phyloP scores from a whole-genome alignment of 176 grass and related monocot species.

The Oryza nivara region DNA sequence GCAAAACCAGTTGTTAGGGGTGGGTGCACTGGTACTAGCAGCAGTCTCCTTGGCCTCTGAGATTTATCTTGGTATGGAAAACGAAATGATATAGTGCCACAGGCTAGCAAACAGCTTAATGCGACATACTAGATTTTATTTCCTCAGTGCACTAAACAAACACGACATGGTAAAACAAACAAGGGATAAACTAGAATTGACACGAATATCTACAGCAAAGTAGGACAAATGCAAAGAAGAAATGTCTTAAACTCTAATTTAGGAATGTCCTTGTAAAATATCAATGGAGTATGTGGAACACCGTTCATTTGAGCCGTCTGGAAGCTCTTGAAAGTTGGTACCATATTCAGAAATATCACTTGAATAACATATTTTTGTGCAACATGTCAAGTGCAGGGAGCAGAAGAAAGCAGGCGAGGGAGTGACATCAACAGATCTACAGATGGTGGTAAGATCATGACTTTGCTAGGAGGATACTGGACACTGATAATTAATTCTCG shows the following conservation, averaged over 20 bases:
- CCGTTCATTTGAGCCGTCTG: neutral
- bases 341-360: neutral
- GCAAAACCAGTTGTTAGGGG: neutral
- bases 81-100: neutral
- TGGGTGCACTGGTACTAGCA: neutral
- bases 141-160: neutral
- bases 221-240: neutral
- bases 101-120: neutral
- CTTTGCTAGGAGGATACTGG: neutral
- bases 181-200: neutral
- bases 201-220: neutral
- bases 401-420: neutral
- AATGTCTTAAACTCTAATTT: neutral
- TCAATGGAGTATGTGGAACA: neutral
- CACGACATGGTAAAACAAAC: neutral
- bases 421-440: neutral
- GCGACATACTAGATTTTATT: neutral
- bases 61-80: neutral
- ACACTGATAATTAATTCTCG: neutral
- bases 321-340: neutral
- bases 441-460: neutral
- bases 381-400: constrained; percentile 9
- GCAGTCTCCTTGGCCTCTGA: too few relatives aligned
- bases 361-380: neutral
- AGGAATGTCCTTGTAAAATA: neutral